Base-by-base conservation (phyloP, 176 grass and related monocot genomes). In the Stipa capillata region DNA sequence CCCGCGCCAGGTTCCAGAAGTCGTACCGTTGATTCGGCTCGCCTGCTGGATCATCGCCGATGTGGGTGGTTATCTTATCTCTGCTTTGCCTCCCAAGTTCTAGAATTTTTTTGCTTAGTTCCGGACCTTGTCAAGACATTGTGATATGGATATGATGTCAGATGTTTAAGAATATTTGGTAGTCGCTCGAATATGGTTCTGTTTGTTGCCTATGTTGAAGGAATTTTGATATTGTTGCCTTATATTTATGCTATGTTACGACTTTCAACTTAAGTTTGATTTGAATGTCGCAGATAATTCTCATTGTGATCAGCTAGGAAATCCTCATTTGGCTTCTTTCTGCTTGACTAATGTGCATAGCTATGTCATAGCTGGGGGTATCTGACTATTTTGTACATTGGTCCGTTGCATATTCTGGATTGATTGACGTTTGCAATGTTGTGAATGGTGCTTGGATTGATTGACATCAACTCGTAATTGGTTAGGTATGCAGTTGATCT, bases 1-100 rank as follows among this genome's bases (percentile, higher is more conserved):
- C 91, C 43, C 91, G 91, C 18, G 85, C 91, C 0, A 87, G 91
- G 72, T 93, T 93, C 85, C 91, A 93, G 82, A 93, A 93, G 54
- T 90, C 88, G 0, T 93, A 93, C 88, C 91, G 91, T 83, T 93
- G 33, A 92, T 69, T 15, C 0, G n/a, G n/a, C n/a, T n/a, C n/a
- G 74, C 14, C 6, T 2, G 60, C 53, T 32, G 34, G 17, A 40
- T 27, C 36, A 16, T 42, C 10, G 15, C 15, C 23, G 13, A 15
- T 80, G 1, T n/a, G 5, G 77, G n/a, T n/a, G n/a, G n/a, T n/a
- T n/a, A n/a, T n/a, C n/a, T n/a, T 34, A 24, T 59, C 33, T 79
- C 5, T 11, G 41, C 25, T 28, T 82, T 79, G 16, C 23, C 27
- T 73, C 9, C 9, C 15, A 29, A 62, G n/a, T 11, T 63, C 4